Conservation (phyloP, 495 filamentous ascomycete species). For the Friedmanniomyces simplex region DNA sequence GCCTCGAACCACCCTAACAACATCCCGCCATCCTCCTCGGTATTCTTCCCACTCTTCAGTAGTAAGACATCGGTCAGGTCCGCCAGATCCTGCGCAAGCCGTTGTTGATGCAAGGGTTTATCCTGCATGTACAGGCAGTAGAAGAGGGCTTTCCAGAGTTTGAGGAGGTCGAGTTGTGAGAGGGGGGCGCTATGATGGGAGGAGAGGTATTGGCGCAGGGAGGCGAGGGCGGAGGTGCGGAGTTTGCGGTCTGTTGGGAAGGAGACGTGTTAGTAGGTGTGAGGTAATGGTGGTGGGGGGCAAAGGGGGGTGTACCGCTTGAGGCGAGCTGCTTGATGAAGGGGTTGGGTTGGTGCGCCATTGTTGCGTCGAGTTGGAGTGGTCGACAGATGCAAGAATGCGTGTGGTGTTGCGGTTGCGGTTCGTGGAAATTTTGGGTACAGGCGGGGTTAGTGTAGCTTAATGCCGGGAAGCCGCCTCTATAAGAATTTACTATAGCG, state of each 20-base stretch:
- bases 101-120: constrained; percentile 76
- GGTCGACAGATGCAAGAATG: neutral
- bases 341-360: constrained; percentile 42
- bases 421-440: neutral
- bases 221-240: constrained; percentile 67
- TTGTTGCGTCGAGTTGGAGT: neutral
- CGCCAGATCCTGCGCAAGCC: constrained; percentile 67
- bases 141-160: constrained; percentile 95
- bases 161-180: constrained; percentile 64
- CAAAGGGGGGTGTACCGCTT: constrained; percentile 45
- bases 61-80: constrained; percentile 54
- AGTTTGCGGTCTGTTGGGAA: constrained; percentile 56
- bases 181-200: constrained; percentile 51
- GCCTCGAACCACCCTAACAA: constrained; percentile 59
- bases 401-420: neutral
- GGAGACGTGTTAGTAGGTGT: neutral
- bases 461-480: too few species aligned
- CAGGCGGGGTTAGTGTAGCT: neutral
- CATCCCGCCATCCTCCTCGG: constrained; percentile 5
- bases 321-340: constrained; percentile 69
- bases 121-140: constrained; percentile 97
- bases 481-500: neutral
- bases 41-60: constrained; percentile 13
- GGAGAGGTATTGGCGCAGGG: constrained; percentile 67
- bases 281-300: neutral